Evolutionary conservation across 805 yeast genomes (phyloP), one percentile per base, ranked within the genome.

Genomic region (Diddensiella santjacobensis): DNA sequence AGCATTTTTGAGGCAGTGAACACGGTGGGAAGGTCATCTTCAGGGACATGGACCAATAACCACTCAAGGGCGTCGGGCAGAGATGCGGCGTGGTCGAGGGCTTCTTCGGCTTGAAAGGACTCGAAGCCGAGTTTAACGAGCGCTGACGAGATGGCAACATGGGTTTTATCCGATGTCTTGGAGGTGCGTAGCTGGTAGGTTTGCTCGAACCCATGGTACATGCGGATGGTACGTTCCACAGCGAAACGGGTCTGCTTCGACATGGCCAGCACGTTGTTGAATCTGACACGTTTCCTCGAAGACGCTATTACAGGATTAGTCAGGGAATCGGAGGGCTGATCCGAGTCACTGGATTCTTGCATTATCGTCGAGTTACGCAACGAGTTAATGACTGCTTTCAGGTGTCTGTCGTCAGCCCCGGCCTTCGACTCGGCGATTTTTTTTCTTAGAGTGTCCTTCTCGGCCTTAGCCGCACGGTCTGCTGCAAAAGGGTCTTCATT

Each of bases 11-110:
- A 66, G 3, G 59, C 59, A 42, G 59, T 45, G 44, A 71, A 71
- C 30, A 55, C 45, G 18, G 55, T 49, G 1, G 99, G 99, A 26
- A 91, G 69, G 59, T 91, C 99, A 61, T 90, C 98, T 54, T 93
- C 97, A 0, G 98, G 98, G 2, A 91, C 78, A 59, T 91, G 93
- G 55, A 90, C 82, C 8, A 91, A 67, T 17, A 91, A 73, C 91
- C 93, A 85, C 52, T 83, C 87, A 38, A 85, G 64, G 0, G 83
- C 73, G 20, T 75, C 79, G 1, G 75, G 71, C 47, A 79, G 72
- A 1, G 74, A 57, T 2, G 61, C 54, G 0, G 69, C 62, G 59
- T 86, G 86, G 22, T 70, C 67, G 41, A 87, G 66, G 0, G 96
- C 81, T 59, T 91, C 98, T 1, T 69, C 66, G 0, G 84, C 78